Conservation (phyloP, 306 rosid species). For the Leucaena leucocephala region DNA sequence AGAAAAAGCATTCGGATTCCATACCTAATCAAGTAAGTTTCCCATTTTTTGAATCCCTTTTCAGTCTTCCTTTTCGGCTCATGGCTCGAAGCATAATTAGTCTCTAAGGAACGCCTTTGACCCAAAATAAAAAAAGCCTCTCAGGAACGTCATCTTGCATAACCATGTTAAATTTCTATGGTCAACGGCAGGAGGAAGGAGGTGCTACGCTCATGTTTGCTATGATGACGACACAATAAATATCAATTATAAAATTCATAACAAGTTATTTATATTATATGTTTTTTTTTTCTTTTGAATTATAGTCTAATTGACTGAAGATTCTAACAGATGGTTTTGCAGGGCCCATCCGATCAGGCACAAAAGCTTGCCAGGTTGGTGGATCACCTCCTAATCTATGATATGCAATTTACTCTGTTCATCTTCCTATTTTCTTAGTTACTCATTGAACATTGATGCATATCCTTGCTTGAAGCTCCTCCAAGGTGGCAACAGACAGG, state of each 20-base stretch:
- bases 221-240: not conserved
- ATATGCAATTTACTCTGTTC: not conserved
- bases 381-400: slow-evolving; percentile 6
- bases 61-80: not conserved
- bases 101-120: not conserved
- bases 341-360: slow-evolving; percentile 51
- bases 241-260: not conserved
- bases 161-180: not conserved
- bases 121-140: not conserved
- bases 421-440: not conserved
- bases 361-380: slow-evolving; percentile 60
- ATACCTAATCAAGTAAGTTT: slow-evolving; percentile 55
- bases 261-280: not conserved
- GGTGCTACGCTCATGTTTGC: not conserved
- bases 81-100: slow-evolving; percentile 5
- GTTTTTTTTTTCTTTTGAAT: not conserved
- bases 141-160: not conserved
- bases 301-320: slow-evolving; percentile 19
- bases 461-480: slow-evolving; percentile 49
- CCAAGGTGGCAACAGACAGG: slow-evolving; percentile 48
- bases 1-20: slow-evolving; percentile 42
- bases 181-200: not conserved
- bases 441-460: slow-evolving; percentile 22
- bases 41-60: not conserved
- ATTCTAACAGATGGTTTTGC: slow-evolving; percentile 46